Conservation (phyloP, 2,329 filamentous ascomycete species). For the Shiraia bambusicola region DNA sequence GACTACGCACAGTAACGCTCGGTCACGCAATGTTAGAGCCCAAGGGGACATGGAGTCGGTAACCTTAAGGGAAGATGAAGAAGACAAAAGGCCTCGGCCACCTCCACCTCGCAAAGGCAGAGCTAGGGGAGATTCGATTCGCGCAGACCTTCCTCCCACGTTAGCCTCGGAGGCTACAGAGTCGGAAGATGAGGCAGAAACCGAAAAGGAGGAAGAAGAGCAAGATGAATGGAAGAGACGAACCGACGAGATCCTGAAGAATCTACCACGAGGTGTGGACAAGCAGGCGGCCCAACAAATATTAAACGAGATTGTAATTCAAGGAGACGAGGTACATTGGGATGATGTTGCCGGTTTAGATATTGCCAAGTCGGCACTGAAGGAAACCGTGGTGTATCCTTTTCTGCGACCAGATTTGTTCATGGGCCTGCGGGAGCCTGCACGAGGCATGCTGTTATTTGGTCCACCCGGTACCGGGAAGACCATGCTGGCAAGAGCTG, state of each 20-base stretch:
- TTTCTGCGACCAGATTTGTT: slow-evolving; percentile 94
- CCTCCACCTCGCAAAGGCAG: slow-evolving; percentile 31
- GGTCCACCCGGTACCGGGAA: slow-evolving; percentile 98
- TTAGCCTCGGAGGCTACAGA: slow-evolving; percentile 31
- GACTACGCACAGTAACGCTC: slow-evolving; percentile 17
- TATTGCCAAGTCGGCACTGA: slow-evolving; percentile 84
- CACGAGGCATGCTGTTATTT: slow-evolving; percentile 92
- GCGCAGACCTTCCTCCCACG: slow-evolving; percentile 36
- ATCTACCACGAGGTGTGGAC: slow-evolving; percentile 80
- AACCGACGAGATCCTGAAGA: slow-evolving; percentile 62
- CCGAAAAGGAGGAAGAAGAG: slow-evolving; percentile 19
- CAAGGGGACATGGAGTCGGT: slow-evolving; percentile 22
- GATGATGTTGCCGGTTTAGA: slow-evolving; percentile 88
- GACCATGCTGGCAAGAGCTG: slow-evolving; percentile 93
- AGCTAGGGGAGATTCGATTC: slow-evolving; percentile 31
- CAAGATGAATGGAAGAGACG: slow-evolving; percentile 41
- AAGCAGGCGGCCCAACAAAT: slow-evolving; percentile 83
- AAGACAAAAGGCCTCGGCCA: slow-evolving; percentile 18
- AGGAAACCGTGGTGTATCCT: slow-evolving; percentile 95
- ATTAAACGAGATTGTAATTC: slow-evolving; percentile 90
- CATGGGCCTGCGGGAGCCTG: slow-evolving; percentile 90
- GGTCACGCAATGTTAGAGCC: slow-evolving; percentile 19
- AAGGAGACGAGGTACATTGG: slow-evolving; percentile 95
- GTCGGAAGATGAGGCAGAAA: slow-evolving; percentile 17
- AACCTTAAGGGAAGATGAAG: slow-evolving; percentile 22